Conservation (phyloP, 1,284 basidiomycete species). For the Chiua sp. region DNA sequence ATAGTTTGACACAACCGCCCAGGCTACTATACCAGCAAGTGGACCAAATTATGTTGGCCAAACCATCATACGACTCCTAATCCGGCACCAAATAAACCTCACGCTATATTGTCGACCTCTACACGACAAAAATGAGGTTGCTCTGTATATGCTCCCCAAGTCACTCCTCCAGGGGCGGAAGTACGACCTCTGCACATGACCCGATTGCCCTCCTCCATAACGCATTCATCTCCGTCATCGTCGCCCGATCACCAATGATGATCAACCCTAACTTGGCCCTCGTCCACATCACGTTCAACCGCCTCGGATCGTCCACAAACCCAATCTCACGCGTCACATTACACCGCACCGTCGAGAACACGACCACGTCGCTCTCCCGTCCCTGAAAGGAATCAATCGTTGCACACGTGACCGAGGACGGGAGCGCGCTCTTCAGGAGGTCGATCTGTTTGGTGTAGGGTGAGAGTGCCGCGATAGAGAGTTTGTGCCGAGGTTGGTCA, state of each 20-base stretch:
- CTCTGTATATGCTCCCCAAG: too few relatives aligned
- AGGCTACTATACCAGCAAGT: too few relatives aligned
- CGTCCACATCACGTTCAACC: slow-evolving; percentile 78
- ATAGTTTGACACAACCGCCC: too few relatives aligned
- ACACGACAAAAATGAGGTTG: too few relatives aligned
- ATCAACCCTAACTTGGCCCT: slow-evolving; percentile 67
- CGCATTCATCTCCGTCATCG: slow-evolving; percentile 49
- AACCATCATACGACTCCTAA: too few relatives aligned
- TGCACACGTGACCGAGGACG: slow-evolving; percentile 49
- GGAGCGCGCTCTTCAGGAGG: slow-evolving; percentile 47
- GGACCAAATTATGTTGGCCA: too few relatives aligned
- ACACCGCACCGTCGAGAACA: slow-evolving; percentile 74
- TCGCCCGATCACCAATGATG: slow-evolving; percentile 66
- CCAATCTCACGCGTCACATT: slow-evolving; percentile 66
- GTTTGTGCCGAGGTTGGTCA: neutral
- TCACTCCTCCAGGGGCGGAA: slow-evolving; percentile 10
- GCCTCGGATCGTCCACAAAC: slow-evolving; percentile 64
- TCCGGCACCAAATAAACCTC: too few relatives aligned
- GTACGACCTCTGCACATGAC: slow-evolving; percentile 43
- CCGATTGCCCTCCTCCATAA: slow-evolving; percentile 60
- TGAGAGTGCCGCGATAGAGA: slow-evolving; percentile 59
- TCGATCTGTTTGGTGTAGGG: slow-evolving; percentile 64
- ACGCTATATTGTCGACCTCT: too few relatives aligned
- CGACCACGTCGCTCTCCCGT: slow-evolving; percentile 72
- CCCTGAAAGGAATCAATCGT: slow-evolving; percentile 82